Evolutionary conservation across 2,329 filamentous ascomycete genomes (phyloP).

Genomic region (Fusarium sp.): DNA sequence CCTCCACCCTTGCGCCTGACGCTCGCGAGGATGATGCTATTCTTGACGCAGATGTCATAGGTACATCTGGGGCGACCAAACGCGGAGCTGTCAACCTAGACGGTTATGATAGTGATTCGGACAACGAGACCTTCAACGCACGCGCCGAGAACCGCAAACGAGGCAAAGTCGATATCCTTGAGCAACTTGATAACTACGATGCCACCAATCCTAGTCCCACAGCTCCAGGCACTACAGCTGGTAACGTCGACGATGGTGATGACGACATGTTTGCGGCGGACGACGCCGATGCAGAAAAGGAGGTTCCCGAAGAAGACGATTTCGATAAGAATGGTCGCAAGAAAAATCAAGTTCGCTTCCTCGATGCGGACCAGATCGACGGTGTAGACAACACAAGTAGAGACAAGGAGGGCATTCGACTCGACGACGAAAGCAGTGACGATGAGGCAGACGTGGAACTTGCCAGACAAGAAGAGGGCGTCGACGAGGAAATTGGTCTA

Average conservation of each 20-base stretch:
- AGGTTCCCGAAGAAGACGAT: slow-evolving; percentile 52
- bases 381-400: slow-evolving; percentile 83
- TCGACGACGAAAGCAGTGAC: slow-evolving; percentile 70
- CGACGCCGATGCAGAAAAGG: slow-evolving; percentile 64
- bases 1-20: slow-evolving; percentile 89
- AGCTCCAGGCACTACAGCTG: slow-evolving; percentile 66
- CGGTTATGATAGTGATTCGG: slow-evolving; percentile 95
- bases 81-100: slow-evolving; percentile 96
- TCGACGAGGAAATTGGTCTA: slow-evolving; percentile 91
- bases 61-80: slow-evolving; percentile 81
- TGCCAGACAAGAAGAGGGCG: slow-evolving; percentile 78
- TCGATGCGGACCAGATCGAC: slow-evolving; percentile 75
- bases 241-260: slow-evolving; percentile 63
- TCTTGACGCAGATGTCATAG: slow-evolving; percentile 93
- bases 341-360: slow-evolving; percentile 72
- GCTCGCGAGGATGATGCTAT: slow-evolving; percentile 78
- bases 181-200: slow-evolving; percentile 69
- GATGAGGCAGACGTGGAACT: slow-evolving; percentile 77
- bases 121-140: slow-evolving; percentile 88
- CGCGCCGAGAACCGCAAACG: slow-evolving; percentile 73
- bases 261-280: slow-evolving; percentile 82
- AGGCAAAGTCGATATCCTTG: slow-evolving; percentile 63
- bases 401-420: slow-evolving; percentile 77
- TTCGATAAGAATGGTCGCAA: slow-evolving; percentile 65
- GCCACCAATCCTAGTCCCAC: slow-evolving; percentile 56